phyloP scores from a whole-genome alignment of 164 flowering plant genomes.

The Vitis riparia region DNA sequence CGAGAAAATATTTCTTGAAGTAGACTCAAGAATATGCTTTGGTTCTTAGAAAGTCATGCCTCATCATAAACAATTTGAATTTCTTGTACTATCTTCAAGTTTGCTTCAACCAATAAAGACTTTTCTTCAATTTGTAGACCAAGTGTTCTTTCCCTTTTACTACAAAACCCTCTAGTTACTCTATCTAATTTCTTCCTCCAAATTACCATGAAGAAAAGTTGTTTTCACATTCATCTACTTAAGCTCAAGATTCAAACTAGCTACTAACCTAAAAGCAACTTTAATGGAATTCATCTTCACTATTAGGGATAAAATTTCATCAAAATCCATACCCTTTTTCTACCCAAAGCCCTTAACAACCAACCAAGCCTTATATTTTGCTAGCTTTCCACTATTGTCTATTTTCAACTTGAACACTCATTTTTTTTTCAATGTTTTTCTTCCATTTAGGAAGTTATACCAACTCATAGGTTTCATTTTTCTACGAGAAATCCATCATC shows the following conservation, averaged over 20 bases:
- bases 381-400: background rate
- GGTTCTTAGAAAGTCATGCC: no score
- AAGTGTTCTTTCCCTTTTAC: no score
- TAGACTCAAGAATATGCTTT: no score
- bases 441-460: no score
- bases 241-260: background rate
- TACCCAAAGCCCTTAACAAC: background rate
- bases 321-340: constrained; percentile 1
- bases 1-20: no score
- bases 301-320: background rate
- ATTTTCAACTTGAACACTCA: background rate
- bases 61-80: no score
- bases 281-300: background rate
- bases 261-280: background rate
- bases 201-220: background rate
- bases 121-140: no score
- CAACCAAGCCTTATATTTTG: background rate
- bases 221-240: constrained; percentile 1
- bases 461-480: no score
- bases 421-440: background rate
- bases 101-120: background rate
- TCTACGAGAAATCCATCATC: no score
- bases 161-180: no score
- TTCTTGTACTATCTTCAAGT: no score
- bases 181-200: background rate